Conservation (phyloP, 2,329 filamentous ascomycete species). For the Phyllosticta ampelicida region DNA sequence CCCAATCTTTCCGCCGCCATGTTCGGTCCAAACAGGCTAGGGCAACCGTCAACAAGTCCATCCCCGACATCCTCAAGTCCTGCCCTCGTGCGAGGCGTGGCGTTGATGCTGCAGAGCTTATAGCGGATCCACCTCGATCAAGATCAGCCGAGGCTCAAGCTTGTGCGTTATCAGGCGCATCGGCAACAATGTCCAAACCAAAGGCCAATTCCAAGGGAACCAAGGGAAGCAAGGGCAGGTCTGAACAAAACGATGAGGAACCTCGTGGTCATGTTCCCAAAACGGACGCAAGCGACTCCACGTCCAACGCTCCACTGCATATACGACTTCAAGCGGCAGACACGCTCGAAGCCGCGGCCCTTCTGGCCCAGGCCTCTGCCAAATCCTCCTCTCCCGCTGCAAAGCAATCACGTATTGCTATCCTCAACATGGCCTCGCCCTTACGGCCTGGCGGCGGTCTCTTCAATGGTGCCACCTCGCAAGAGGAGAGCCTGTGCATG, state of each 20-base stretch:
- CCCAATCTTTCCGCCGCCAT: constrained; percentile 24
- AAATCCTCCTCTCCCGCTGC: constrained; percentile 11
- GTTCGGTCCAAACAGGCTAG: constrained; percentile 44
- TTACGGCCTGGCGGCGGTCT: constrained; percentile 52
- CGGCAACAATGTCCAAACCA: constrained; percentile 4
- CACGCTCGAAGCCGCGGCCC: constrained; percentile 42
- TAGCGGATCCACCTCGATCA: constrained; percentile 26
- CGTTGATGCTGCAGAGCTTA: constrained; percentile 41
- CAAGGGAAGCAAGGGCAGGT: constrained; percentile 12
- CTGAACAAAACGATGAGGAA: constrained; percentile 10
- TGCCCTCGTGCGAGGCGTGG: constrained; percentile 47
- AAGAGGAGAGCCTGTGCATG: constrained; percentile 53
- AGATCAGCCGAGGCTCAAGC: neutral
- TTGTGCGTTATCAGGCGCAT: constrained; percentile 5
- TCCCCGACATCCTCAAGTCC: constrained; percentile 44
- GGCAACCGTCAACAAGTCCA: constrained; percentile 48
- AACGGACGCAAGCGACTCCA: neutral
- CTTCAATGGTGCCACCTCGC: constrained; percentile 46
- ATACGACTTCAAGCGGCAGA: constrained; percentile 42
- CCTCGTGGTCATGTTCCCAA: neutral
- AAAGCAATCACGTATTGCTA: constrained; percentile 33
- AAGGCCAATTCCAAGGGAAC: constrained; percentile 12
- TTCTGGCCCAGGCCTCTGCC: constrained; percentile 17
- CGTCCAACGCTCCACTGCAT: constrained; percentile 11
- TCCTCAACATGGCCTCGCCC: constrained; percentile 56